These are phyloP conservation scores for Suillus placidus DNA, from an alignment of 768 basidiomycete genomes.

Conservation along the genomic window DNA sequence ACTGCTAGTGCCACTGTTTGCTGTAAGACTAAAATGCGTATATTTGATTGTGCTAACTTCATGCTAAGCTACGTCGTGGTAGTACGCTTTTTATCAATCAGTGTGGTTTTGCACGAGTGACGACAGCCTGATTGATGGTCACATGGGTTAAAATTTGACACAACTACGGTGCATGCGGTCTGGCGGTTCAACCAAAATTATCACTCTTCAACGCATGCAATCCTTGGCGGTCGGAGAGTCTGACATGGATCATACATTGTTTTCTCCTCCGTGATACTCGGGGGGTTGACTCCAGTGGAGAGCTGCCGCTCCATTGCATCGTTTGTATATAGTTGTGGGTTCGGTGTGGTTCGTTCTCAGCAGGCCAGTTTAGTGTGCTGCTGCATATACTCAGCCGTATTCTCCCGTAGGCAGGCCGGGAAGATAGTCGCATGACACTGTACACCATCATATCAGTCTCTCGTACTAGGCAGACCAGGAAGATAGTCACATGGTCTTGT, in stretches of 20 bases:
- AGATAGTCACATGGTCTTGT: too few species aligned
- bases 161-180: neutral
- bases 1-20: neutral
- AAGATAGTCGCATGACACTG: neutral
- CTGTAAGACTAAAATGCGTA: neutral
- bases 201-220: neutral
- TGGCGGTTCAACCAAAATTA: neutral
- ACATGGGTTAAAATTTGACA: neutral
- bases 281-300: neutral
- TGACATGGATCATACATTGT: neutral
- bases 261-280: neutral
- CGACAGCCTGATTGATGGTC: neutral
- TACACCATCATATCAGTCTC: too few species aligned
- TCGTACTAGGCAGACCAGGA: too few species aligned
- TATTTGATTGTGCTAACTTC: neutral
- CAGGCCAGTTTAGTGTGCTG: too few species aligned
- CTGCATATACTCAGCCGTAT: too few species aligned
- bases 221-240: neutral
- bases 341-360: too few species aligned
- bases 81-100: neutral
- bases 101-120: neutral
- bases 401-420: too few species aligned
- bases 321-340: too few species aligned
- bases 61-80: neutral
- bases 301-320: neutral